Percentiles rank a stretch among this genome's conserved stretches.
Conservation (phyloP, 371 early-diverging fungal genomes). For the Nematocida parisii region DNA sequence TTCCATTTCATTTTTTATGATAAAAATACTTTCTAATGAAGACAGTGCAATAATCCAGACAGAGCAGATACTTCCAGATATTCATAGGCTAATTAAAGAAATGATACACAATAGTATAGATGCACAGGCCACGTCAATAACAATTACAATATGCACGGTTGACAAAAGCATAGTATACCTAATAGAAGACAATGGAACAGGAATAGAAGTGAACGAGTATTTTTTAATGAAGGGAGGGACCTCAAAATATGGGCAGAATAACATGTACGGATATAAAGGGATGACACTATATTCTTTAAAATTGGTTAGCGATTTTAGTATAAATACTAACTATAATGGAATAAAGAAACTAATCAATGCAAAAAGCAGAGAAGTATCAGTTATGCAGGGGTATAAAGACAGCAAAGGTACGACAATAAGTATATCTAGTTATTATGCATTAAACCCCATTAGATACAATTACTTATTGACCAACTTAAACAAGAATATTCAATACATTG, state of each 20-base stretch:
- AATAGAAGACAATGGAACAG: constrained; percentile 90
- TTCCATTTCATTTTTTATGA: constrained; percentile 31
- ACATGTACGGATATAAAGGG: constrained; percentile 47
- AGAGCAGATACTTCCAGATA: constrained; percentile 39
- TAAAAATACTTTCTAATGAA: constrained; percentile 52
- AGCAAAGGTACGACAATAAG: constrained; percentile 79
- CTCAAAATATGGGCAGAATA: constrained; percentile 4
- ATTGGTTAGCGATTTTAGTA: constrained; percentile 9
- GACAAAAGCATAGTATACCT: constrained; percentile 74
- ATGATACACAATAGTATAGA: constrained; percentile 91
- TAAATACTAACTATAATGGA: constrained; percentile 6
- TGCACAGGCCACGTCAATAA: constrained; percentile 80
- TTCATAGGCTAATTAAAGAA: constrained; percentile 77
- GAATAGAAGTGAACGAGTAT: constrained; percentile 78
- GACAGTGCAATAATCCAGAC: constrained; percentile 8
- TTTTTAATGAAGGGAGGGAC: constrained; percentile 51
- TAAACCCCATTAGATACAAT: constrained; percentile 78
- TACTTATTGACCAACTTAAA: constrained; percentile 76
- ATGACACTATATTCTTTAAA: constrained; percentile 20
- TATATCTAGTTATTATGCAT: constrained; percentile 76
- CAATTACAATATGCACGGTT: constrained; percentile 75
- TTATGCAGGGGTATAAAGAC: neutral
- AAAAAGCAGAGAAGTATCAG: neutral
- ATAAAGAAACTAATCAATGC: neutral
- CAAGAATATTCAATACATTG: constrained; percentile 75